phyloP scores from a whole-genome alignment of 352 stramenopile species.

The Pythium phragmiticola region DNA sequence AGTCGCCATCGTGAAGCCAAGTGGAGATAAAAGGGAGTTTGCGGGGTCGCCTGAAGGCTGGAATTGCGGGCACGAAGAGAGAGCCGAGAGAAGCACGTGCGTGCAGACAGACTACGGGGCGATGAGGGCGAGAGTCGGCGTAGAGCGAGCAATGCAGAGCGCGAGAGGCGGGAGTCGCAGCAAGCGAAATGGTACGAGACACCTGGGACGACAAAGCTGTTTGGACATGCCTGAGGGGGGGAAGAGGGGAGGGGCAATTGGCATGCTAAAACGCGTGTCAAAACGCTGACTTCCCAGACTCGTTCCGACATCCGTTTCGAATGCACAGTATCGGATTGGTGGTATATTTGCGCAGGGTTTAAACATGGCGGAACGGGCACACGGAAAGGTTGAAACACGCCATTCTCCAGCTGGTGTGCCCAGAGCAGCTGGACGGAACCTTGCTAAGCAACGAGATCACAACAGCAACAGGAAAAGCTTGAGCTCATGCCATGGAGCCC shows the following conservation, averaged over 20 bases:
- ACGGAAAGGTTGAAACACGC: no score
- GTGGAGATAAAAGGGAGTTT: not conserved
- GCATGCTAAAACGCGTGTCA: not conserved
- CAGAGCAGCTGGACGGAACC: no score
- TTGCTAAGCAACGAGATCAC: no score
- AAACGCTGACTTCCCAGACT: not conserved
- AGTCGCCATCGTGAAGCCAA: constrained; percentile 29
- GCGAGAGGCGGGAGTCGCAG: not conserved
- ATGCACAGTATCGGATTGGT: not conserved
- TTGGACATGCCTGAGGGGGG: not conserved
- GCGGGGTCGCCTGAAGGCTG: not conserved
- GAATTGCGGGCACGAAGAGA: not conserved
- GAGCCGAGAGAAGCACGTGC: not conserved
- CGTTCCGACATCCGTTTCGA: not conserved
- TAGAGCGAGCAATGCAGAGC: not conserved
- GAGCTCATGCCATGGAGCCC: no score
- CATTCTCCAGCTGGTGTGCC: no score
- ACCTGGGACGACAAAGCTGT: constrained; percentile 2
- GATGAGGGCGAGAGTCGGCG: not conserved
- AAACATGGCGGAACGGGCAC: no score
- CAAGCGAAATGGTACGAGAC: constrained; percentile 5
- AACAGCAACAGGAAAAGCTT: no score
- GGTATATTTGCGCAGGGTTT: no score
- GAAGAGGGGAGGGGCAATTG: not conserved
- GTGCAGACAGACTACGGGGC: no score